These are phyloP conservation scores for Nothopassalora personata DNA, from an alignment of 2,329 filamentous ascomycete species.

Conservation along the genomic window DNA sequence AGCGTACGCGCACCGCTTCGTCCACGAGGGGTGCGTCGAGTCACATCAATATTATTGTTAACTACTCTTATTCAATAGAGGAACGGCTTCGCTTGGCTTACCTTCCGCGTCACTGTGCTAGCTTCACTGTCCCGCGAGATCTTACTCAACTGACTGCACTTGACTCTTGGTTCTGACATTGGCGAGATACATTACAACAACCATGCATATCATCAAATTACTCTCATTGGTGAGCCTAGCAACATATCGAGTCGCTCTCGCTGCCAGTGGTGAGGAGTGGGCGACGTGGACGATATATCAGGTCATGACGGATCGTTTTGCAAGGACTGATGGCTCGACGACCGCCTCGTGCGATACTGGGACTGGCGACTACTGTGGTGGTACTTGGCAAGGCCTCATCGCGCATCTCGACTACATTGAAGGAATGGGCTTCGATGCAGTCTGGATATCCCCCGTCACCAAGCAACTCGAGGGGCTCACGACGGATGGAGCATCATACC, in stretches of 20 bases:
- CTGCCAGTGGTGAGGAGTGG: conserved; percentile 33
- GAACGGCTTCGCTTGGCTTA: not conserved
- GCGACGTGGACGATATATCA: conserved; percentile 39
- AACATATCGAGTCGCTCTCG: conserved; percentile 15
- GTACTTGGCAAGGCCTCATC: conserved; percentile 55
- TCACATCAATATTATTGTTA: conserved; percentile 1
- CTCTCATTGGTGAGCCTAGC: conserved; percentile 20
- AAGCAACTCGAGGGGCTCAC: conserved; percentile 37
- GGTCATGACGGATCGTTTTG: conserved; percentile 40
- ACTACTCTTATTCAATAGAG: conserved; percentile 1
- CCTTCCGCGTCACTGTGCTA: not conserved
- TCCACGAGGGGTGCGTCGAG: not conserved
- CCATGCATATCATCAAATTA: conserved; percentile 14
- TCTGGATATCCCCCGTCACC: conserved; percentile 54
- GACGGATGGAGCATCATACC: conserved; percentile 43
- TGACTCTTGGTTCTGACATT: not conserved
- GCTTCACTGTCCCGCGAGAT: not conserved
- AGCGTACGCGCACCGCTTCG: conserved; percentile 5
- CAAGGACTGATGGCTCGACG: conserved; percentile 37
- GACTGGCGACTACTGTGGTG: conserved; percentile 52
- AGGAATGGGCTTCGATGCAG: conserved; percentile 36
- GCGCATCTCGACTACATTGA: conserved; percentile 59
- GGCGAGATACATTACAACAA: conserved; percentile 2
- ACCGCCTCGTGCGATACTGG: conserved; percentile 35
- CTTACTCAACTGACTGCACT: not conserved